phyloP scores from a whole-genome alignment of 805 yeast genomes.

The Yamadazyma scolyti region DNA sequence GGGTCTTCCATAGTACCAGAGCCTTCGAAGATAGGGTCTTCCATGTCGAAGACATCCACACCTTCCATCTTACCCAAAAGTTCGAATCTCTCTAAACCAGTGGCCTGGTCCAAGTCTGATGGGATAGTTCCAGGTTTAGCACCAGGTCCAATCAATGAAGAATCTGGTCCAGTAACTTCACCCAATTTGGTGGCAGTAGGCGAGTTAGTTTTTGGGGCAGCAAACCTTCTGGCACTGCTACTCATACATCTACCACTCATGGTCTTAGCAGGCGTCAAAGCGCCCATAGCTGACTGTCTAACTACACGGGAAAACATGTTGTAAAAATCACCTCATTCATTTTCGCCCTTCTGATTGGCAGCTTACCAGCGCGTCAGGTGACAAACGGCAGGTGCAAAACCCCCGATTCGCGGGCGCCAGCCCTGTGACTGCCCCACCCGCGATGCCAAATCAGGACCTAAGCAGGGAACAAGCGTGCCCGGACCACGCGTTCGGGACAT shows the following conservation, averaged over 20 bases:
- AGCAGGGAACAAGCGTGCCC: no score
- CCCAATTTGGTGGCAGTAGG: conserved; percentile 66
- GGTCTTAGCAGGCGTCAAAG: no score
- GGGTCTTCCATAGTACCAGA: conserved; percentile 90
- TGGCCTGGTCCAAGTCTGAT: conserved; percentile 92
- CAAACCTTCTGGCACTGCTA: conserved; percentile 26
- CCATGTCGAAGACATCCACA: conserved; percentile 86
- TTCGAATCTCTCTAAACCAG: conserved; percentile 98
- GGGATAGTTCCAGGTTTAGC: conserved; percentile 83
- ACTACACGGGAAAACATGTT: conserved; percentile 13
- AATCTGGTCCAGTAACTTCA: conserved; percentile 73
- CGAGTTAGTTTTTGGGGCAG: conserved; percentile 33
- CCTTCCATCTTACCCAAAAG: conserved; percentile 92
- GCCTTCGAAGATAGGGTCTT: conserved; percentile 84
- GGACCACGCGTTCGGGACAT: no score
- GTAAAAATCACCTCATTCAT: no score
- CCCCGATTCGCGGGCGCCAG: no score
- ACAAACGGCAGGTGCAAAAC: no score
- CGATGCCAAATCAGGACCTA: no score
- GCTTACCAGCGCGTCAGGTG: no score
- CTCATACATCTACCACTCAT: conserved; percentile 40
- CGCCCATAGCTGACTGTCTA: conserved; percentile 9
- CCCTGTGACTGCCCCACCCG: no score
- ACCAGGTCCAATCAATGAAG: conserved; percentile 86
- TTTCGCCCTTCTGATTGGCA: no score